A percentile compares a stretch with the other conserved stretches of the same genome.
Conservation (phyloP, 441 rosid species). For the Manihot esculenta region DNA sequence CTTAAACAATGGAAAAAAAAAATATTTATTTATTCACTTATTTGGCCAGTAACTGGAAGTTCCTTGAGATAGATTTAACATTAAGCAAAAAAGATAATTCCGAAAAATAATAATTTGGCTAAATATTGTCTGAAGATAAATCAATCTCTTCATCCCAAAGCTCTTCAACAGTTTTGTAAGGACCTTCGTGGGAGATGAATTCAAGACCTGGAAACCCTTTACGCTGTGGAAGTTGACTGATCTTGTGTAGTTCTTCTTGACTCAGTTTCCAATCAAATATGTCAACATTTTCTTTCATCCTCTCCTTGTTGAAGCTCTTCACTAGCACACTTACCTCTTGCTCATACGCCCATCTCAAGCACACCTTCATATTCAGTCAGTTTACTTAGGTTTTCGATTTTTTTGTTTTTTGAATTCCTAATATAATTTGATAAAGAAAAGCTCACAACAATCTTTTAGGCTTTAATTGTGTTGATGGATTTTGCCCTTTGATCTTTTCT, state of each 20-base stretch:
- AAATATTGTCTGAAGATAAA: neutral
- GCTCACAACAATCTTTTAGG: no score
- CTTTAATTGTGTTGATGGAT: no score
- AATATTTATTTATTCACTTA: no score
- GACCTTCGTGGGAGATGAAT: neutral
- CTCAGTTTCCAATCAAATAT: conserved; percentile 12
- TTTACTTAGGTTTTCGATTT: no score
- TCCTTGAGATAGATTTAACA: no score
- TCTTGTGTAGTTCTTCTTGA: neutral
- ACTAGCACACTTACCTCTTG: conserved; percentile 1
- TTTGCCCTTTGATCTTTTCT: no score
- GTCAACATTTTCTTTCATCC: neutral
- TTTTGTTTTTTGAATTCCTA: no score
- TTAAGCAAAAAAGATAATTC: no score
- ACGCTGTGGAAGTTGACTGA: conserved; percentile 2
- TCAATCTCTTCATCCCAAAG: neutral
- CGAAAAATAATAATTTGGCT: no score
- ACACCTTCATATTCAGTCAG: neutral
- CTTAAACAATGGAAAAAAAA: no score
- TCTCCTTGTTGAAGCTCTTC: conserved; percentile 6
- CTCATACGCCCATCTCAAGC: conserved; percentile 8
- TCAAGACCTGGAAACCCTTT: neutral
- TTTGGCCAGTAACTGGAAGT: no score
- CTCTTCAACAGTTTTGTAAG: neutral
- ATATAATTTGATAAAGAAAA: no score